A percentile compares a stretch with the other conserved stretches of the same genome.
These are phyloP conservation scores for Aspergillus ostianus DNA, from an alignment of 495 filamentous ascomycete genomes.

Conservation along the genomic window DNA sequence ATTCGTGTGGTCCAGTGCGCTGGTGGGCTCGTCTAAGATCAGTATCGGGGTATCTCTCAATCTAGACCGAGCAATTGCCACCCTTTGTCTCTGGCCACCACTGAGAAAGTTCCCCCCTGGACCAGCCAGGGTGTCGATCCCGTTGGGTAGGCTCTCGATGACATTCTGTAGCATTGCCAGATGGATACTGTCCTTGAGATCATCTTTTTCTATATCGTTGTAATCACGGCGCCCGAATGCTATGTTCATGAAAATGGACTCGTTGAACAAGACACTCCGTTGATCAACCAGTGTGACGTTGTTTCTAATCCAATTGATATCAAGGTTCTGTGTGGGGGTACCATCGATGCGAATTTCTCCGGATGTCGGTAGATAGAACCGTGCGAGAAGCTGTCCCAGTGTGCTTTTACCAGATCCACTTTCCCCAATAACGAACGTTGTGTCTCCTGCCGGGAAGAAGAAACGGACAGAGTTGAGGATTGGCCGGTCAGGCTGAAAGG, in stretches of 20 bases:
- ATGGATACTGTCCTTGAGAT: slow-evolving; percentile 54
- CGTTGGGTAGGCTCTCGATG: slow-evolving; percentile 67
- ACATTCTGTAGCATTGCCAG: slow-evolving; percentile 72
- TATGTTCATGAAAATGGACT: slow-evolving; percentile 77
- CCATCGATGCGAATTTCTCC: slow-evolving; percentile 74
- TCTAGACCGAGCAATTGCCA: slow-evolving; percentile 75
- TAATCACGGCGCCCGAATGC: slow-evolving; percentile 63
- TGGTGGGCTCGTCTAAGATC: slow-evolving; percentile 82
- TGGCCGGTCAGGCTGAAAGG: slow-evolving; percentile 61
- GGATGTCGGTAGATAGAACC: slow-evolving; percentile 65
- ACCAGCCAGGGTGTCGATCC: slow-evolving; percentile 72
- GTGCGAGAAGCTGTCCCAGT: slow-evolving; percentile 71
- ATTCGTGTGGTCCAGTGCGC: slow-evolving; percentile 71
- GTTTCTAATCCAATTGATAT: slow-evolving; percentile 70
- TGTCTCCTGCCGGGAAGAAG: slow-evolving; percentile 67
- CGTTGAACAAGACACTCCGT: slow-evolving; percentile 78
- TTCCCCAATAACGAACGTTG: slow-evolving; percentile 79
- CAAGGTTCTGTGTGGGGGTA: slow-evolving; percentile 56
- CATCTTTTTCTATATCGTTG: slow-evolving; percentile 44
- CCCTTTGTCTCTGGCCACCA: slow-evolving; percentile 79
- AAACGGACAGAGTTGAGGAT: slow-evolving; percentile 62
- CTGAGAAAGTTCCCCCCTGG: slow-evolving; percentile 68
- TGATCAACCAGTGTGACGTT: slow-evolving; percentile 87
- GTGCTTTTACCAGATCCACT: slow-evolving; percentile 96
- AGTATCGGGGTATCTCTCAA: slow-evolving; percentile 78